These are phyloP conservation scores for Kluyveromyces marxianus DNA, from an alignment of 1,139 yeast genomes.

Conservation along the genomic window DNA sequence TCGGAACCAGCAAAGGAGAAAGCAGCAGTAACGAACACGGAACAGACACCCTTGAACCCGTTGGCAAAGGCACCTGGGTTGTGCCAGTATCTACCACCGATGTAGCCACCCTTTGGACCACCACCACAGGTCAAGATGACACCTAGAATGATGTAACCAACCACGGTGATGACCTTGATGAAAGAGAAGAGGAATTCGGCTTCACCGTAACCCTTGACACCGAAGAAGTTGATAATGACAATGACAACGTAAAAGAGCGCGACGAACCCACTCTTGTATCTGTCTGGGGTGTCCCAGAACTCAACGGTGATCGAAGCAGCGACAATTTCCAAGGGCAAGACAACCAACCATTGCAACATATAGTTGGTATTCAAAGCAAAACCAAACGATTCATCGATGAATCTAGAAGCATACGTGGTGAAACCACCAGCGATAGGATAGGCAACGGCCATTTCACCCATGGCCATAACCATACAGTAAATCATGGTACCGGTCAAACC, in stretches of 20 bases:
- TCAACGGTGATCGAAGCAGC: slow-evolving; percentile 64
- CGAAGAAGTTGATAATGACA: slow-evolving; percentile 52
- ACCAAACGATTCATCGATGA: slow-evolving; percentile 65
- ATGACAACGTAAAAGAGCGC: slow-evolving; percentile 56
- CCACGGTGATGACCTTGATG: slow-evolving; percentile 52
- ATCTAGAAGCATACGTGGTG: slow-evolving; percentile 59
- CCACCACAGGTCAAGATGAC: slow-evolving; percentile 64
- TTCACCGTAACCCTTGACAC: slow-evolving; percentile 58
- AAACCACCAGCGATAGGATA: slow-evolving; percentile 70
- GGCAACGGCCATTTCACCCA: slow-evolving; percentile 61
- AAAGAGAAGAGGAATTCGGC: slow-evolving; percentile 57
- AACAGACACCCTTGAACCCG: slow-evolving; percentile 47
- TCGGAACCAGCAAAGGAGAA: slow-evolving; percentile 60
- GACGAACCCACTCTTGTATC: slow-evolving; percentile 34
- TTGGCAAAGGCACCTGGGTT: slow-evolving; percentile 61
- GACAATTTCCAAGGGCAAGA: slow-evolving; percentile 64
- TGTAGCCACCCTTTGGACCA: slow-evolving; percentile 47
- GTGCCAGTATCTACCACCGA: slow-evolving; percentile 56
- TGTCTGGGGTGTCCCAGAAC: slow-evolving; percentile 42
- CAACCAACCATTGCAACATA: slow-evolving; percentile 63
- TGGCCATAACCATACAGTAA: slow-evolving; percentile 59
- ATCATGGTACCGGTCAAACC: slow-evolving; percentile 44
- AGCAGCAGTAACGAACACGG: slow-evolving; percentile 48
- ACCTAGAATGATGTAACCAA: slow-evolving; percentile 65
- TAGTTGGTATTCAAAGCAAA: slow-evolving; percentile 73